A percentile compares a stretch with the other conserved stretches of the same genome.
phyloP scores from a whole-genome alignment of 148 eudicot genomes.

The Silene conica region DNA sequence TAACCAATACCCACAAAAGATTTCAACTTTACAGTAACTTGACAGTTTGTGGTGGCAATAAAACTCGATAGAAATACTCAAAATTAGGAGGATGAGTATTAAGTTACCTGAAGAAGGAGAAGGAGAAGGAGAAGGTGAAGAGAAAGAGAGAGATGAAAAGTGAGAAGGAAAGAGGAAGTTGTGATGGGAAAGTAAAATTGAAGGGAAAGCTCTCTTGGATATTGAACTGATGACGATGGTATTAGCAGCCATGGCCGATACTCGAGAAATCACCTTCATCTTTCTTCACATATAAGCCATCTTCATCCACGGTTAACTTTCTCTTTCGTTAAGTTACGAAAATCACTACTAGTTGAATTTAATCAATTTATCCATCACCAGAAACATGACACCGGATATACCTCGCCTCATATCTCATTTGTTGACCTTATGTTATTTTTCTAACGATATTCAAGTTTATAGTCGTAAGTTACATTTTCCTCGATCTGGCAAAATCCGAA shows the following conservation, averaged over 20 bases:
- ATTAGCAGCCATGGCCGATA: constrained; percentile 18
- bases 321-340: too few species aligned
- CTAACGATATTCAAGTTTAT: too few species aligned
- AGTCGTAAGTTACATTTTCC: too few species aligned
- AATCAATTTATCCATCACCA: too few species aligned
- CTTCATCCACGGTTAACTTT: too few species aligned
- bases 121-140: not conserved
- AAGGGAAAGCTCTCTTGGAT: not conserved
- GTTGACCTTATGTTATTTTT: too few species aligned
- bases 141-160: constrained; percentile 5
- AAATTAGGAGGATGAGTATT: not conserved
- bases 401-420: too few species aligned
- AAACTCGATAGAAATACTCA: not conserved
- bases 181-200: not conserved
- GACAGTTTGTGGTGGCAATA: not conserved
- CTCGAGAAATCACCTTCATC: constrained; percentile 22
- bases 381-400: too few species aligned
- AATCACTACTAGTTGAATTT: too few species aligned
- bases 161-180: not conserved
- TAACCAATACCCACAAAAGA: constrained; percentile 6
- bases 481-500: too few species aligned
- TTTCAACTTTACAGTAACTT: not conserved
- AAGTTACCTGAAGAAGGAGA: constrained; percentile 23
- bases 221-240: constrained; percentile 15
- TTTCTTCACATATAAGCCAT: too few species aligned